phyloP scores from a whole-genome alignment of 257 asterid species.

The Capsicum pubescens region DNA sequence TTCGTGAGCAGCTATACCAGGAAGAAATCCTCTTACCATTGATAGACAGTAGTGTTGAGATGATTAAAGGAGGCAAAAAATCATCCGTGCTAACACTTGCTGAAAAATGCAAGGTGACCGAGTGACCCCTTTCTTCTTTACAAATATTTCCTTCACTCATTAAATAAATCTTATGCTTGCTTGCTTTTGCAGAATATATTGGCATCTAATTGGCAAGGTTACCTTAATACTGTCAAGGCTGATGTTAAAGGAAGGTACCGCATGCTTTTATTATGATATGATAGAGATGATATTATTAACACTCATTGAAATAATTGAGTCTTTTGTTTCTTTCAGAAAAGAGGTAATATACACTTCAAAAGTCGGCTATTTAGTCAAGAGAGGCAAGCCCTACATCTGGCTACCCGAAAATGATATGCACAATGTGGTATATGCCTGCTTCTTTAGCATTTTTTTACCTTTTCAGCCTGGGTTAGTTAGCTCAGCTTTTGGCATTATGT shows the following conservation, averaged over 20 bases:
- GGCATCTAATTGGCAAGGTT: conserved; percentile 90
- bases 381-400: conserved; percentile 84
- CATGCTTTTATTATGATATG: not conserved
- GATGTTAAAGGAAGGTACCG: conserved; percentile 84
- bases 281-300: not conserved
- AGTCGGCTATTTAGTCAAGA: conserved; percentile 76
- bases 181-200: conserved; percentile 61
- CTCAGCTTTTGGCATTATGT: not conserved
- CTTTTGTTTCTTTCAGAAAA: conserved; percentile 55
- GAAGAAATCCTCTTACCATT: too few relatives aligned
- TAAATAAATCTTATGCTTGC: not conserved
- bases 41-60: not conserved
- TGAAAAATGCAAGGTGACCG: conserved; percentile 79
- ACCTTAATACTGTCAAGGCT: conserved; percentile 77
- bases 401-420: conserved; percentile 86
- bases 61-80: conserved; percentile 58
- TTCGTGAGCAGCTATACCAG: too few relatives aligned
- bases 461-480: too few relatives aligned
- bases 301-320: not conserved
- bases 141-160: not conserved
- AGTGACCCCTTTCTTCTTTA: not conserved
- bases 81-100: conserved; percentile 58
- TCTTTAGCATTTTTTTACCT: not conserved
- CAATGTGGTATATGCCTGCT: conserved; percentile 67
- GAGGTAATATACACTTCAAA: conserved; percentile 76